phyloP scores from a whole-genome alignment of 176 grass and related monocot species.

The Leersia perrieri region DNA sequence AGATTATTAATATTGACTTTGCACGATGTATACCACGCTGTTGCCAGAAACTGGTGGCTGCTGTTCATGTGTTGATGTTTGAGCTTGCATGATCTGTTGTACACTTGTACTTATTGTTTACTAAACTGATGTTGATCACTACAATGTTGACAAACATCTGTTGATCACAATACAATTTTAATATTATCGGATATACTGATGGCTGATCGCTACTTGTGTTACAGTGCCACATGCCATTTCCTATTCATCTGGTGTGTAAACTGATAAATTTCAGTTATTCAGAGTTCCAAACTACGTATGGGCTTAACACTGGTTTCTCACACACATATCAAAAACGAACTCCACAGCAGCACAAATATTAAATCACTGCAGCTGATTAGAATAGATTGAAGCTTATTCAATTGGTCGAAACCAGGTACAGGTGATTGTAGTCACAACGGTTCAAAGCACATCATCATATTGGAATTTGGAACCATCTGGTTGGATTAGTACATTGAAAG shows the following conservation, averaged over 20 bases:
- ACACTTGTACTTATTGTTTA: too few species aligned
- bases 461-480: neutral
- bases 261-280: neutral
- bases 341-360: neutral
- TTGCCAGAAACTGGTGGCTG: neutral
- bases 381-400: neutral
- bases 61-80: neutral
- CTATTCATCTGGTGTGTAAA: neutral
- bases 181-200: neutral
- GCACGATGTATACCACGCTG: neutral
- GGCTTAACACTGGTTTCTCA: neutral
- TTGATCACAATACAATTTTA: neutral
- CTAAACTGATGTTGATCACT: too few species aligned
- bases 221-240: neutral
- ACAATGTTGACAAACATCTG: too few species aligned
- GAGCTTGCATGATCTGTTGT: neutral
- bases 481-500: constrained; percentile 20
- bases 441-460: neutral
- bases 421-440: neutral
- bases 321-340: neutral
- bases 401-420: neutral
- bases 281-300: neutral
- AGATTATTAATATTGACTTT: neutral
- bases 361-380: neutral
- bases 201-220: neutral